Percentiles rank a stretch among this genome's conserved stretches.
Evolutionary conservation across 2,329 filamentous ascomycete genomes (phyloP).

Genomic region (Fusarium palustre): DNA sequence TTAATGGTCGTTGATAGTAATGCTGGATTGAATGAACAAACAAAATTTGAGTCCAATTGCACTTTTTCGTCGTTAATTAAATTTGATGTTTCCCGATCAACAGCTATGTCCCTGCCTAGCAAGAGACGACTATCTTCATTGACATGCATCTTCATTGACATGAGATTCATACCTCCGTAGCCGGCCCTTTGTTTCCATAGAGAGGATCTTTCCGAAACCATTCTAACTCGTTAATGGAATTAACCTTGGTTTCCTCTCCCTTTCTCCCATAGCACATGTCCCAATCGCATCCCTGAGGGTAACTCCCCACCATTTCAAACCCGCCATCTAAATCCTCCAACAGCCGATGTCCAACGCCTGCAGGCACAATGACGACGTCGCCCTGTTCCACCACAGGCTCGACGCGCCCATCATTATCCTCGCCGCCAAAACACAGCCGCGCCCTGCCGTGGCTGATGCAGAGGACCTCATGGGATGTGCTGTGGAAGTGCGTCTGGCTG

Average conservation of each 20-base stretch:
- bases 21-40: constrained; percentile 9
- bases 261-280: constrained; percentile 77
- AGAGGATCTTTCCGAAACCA: constrained; percentile 39
- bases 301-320: constrained; percentile 76
- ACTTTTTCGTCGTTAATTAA: not conserved
- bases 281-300: constrained; percentile 69
- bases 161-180: not conserved
- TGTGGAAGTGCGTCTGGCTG: constrained; percentile 73
- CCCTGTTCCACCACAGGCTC: constrained; percentile 67
- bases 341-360: constrained; percentile 73
- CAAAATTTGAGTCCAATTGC: not conserved
- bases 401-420: constrained; percentile 67
- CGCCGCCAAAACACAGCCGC: constrained; percentile 73
- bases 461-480: constrained; percentile 74
- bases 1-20: constrained; percentile 16
- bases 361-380: constrained; percentile 74
- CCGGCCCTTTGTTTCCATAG: constrained; percentile 32
- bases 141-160: not conserved
- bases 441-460: constrained; percentile 69
- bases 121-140: too few species aligned
- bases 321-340: constrained; percentile 64
- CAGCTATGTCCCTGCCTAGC: not conserved
- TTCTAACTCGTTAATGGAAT: constrained; percentile 10
- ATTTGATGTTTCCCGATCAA: not conserved
- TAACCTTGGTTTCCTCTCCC: constrained; percentile 52